Base-by-base conservation (phyloP, 148 eudicot genomes). In the Rhododendron vialii region DNA sequence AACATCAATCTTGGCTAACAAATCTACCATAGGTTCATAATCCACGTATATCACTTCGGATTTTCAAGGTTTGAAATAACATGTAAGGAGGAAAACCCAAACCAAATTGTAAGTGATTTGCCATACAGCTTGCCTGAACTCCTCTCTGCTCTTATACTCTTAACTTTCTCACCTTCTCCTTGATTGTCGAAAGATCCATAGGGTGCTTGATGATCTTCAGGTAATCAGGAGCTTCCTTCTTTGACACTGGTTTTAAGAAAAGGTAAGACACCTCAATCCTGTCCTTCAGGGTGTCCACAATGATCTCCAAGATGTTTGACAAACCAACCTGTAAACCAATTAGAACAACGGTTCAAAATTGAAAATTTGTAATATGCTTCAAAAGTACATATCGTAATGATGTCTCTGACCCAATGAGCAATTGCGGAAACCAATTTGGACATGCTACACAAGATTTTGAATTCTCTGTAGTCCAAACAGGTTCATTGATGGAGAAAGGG, bases 161-260 rank as follows among this genome's bases (percentile, higher is more conserved):
- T 41, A 97, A 84, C 81, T 87, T 95, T 88, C 98, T 93, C 41
- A 89, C 93, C 87, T 92, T 97, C 41, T 97, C 98, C 84, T 89
- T 90, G 81, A 97, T 97, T 2, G 96, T 95, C 20, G 98, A 92
- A 61, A 97, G 94, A 88, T 97, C 99, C 99, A 97, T 97, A 0
- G 99, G 99, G 18, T 85, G 91, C 55, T 90, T 74, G 28, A 97
- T 79, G 15, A 92, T 83, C 83, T 91, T 83, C 6, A 87, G 88
- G 89, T 97, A 97, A 88, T 97, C 99, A 0, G 99, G 98, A 69
- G 99, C 99, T 86, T 95, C 98, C 88, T 97, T 97, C 88, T 88
- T 95, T 10, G 95, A 82, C 67, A 97, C 99, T 5, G 99, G 99
- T 85, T 94, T 95, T 50, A 92, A 86, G 88, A 97, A 97, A 82